phyloP scores from a whole-genome alignment of 2,329 filamentous ascomycete species.

The Xylariaceae sp. region DNA sequence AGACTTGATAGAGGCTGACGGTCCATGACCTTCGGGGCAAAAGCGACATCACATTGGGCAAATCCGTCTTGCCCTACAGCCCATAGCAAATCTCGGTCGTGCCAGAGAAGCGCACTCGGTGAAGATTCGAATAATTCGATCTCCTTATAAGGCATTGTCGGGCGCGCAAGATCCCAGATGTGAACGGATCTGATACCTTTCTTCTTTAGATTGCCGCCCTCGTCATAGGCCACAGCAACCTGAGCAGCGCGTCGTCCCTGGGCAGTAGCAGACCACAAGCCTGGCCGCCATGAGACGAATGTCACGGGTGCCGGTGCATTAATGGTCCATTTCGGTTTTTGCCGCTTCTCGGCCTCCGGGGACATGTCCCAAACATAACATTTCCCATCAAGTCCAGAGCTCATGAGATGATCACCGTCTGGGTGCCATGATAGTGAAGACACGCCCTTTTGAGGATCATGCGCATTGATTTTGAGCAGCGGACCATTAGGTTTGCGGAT shows the following conservation, averaged over 20 bases:
- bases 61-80: slow-evolving; percentile 61
- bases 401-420: slow-evolving; percentile 61
- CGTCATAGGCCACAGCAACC: slow-evolving; percentile 58
- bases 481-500: slow-evolving; percentile 50
- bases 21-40: slow-evolving; percentile 58
- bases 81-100: slow-evolving; percentile 61
- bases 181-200: slow-evolving; percentile 56
- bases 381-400: slow-evolving; percentile 56
- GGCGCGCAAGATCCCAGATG: slow-evolving; percentile 63
- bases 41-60: slow-evolving; percentile 60
- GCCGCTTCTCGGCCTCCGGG: slow-evolving; percentile 54
- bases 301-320: slow-evolving; percentile 56
- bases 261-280: slow-evolving; percentile 59
- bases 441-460: slow-evolving; percentile 50
- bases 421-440: slow-evolving; percentile 62
- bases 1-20: slow-evolving; percentile 56
- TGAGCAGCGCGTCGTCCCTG: slow-evolving; percentile 56
- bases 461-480: slow-evolving; percentile 54
- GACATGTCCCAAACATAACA: slow-evolving; percentile 63
- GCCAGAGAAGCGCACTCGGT: slow-evolving; percentile 57
- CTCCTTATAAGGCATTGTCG: slow-evolving; percentile 62
- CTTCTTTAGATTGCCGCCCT: slow-evolving; percentile 45
- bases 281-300: slow-evolving; percentile 57
- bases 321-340: slow-evolving; percentile 59
- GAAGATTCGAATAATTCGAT: slow-evolving; percentile 55